phyloP scores from a whole-genome alignment of 1,284 basidiomycete genomes.

The Ustilago vetiveriae region DNA sequence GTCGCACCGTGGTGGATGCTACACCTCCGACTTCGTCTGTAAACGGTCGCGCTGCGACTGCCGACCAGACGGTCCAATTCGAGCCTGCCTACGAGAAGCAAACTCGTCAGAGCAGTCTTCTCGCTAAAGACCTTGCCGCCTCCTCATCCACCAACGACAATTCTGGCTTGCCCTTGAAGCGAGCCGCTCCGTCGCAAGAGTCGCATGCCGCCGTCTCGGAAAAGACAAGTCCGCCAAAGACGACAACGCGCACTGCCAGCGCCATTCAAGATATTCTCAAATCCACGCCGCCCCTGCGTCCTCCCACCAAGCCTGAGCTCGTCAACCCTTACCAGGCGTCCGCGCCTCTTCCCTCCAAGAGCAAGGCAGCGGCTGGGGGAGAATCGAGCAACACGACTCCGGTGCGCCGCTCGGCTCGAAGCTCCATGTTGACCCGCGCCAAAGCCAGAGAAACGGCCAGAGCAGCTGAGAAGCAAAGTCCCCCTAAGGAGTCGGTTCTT shows the following conservation, averaged over 20 bases:
- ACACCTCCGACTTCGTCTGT: not conserved
- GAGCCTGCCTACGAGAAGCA: conserved; percentile 30
- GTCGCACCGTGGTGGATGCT: conserved; percentile 17
- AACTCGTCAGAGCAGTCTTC: conserved; percentile 30
- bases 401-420: conserved; percentile 30
- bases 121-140: conserved; percentile 29
- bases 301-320: conserved; percentile 53
- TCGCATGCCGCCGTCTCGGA: not conserved
- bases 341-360: conserved; percentile 23
- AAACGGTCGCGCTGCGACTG: not conserved
- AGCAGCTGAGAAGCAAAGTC: conserved; percentile 33
- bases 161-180: conserved; percentile 22
- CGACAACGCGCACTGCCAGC: conserved; percentile 47
- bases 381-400: conserved; percentile 5
- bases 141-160: conserved; percentile 2
- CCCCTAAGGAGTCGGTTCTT: conserved; percentile 50
- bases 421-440: conserved; percentile 50
- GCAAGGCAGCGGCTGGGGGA: conserved; percentile 9
- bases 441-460: conserved; percentile 45
- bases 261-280: conserved; percentile 57
- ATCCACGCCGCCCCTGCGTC: conserved; percentile 36
- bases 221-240: conserved; percentile 24
- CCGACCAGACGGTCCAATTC: conserved; percentile 26
- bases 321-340: conserved; percentile 60
- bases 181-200: conserved; percentile 26